Conservation (phyloP, 2,329 filamentous ascomycete species). For the Ceratocystis cubensis region DNA sequence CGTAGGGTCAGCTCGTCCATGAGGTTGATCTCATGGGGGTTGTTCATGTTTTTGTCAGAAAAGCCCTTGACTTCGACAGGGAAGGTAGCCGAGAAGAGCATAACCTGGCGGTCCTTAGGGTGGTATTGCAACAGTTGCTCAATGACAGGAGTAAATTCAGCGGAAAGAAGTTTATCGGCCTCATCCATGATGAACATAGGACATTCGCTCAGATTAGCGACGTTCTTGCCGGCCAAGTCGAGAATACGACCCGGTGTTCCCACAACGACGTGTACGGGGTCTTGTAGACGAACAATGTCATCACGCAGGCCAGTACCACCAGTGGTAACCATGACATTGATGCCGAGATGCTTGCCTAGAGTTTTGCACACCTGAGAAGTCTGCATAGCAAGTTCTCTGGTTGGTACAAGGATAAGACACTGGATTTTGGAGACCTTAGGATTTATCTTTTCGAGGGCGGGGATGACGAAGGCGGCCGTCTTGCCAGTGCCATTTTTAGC, state of each 20-base stretch:
- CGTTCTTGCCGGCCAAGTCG: constrained; percentile 89
- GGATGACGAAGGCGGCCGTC: constrained; percentile 95
- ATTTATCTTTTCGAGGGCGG: constrained; percentile 88
- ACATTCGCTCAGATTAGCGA: constrained; percentile 90
- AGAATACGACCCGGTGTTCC: constrained; percentile 93
- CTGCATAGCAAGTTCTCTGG: constrained; percentile 90
- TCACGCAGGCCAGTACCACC: constrained; percentile 90
- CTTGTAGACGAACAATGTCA: constrained; percentile 88
- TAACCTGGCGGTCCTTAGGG: constrained; percentile 94
- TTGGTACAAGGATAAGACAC: constrained; percentile 90
- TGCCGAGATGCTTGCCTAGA: constrained; percentile 86
- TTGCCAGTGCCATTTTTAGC: constrained; percentile 99
- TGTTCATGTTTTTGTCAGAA: constrained; percentile 94
- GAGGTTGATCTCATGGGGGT: constrained; percentile 95
- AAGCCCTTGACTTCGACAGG: constrained; percentile 95
- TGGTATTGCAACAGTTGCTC: constrained; percentile 92
- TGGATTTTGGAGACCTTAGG: constrained; percentile 94
- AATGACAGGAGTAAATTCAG: constrained; percentile 94
- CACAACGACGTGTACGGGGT: constrained; percentile 93
- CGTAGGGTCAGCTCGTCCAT: constrained; percentile 98
- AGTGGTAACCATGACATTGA: constrained; percentile 99
- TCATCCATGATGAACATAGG: constrained; percentile 99
- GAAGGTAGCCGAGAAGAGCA: constrained; percentile 98
- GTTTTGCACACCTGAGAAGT: constrained; percentile 99
- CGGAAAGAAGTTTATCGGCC: constrained; percentile 91